Evolutionary conservation across 495 filamentous ascomycete genomes (phyloP).

Genomic region (Pseudotulostoma volvatum): DNA sequence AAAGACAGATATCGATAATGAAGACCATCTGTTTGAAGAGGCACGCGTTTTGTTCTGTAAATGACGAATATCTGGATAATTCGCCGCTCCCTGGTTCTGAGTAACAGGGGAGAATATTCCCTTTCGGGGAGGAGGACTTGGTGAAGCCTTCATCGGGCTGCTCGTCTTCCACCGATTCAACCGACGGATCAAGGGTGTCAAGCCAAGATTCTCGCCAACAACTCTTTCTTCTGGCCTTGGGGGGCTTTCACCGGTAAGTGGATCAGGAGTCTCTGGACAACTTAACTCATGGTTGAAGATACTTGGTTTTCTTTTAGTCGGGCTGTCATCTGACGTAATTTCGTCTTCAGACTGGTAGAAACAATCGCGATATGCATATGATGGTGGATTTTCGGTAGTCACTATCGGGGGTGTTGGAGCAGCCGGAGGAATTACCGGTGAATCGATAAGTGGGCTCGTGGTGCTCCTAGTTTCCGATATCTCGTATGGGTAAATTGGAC

Average conservation of each 20-base stretch:
- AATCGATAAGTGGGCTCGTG: not conserved
- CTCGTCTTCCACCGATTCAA: slow-evolving; percentile 42
- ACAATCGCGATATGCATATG: slow-evolving; percentile 5
- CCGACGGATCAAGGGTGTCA: slow-evolving; percentile 45
- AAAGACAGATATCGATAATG: too few species aligned
- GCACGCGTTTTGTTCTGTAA: too few species aligned
- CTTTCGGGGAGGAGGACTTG: slow-evolving; percentile 17
- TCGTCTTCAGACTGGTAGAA: slow-evolving; percentile 40
- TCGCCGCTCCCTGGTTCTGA: slow-evolving; percentile 7
- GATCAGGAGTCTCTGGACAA: not conserved
- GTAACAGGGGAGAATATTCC: slow-evolving; percentile 29
- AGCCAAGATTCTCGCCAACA: slow-evolving; percentile 22
- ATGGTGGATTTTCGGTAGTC: slow-evolving; percentile 1
- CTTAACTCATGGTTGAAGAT: slow-evolving; percentile 9
- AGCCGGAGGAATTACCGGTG: slow-evolving; percentile 4
- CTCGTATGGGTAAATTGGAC: not conserved
- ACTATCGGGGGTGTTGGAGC: slow-evolving; percentile 8
- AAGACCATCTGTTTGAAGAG: too few species aligned
- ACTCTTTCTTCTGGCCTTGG: slow-evolving; percentile 9
- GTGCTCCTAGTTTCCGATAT: not conserved
- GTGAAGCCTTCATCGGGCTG: slow-evolving; percentile 30
- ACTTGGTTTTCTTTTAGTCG: slow-evolving; percentile 13
- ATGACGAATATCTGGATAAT: slow-evolving; percentile 18
- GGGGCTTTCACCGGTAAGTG: slow-evolving; percentile 2
- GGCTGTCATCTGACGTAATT: slow-evolving; percentile 17